A percentile compares a stretch with the other conserved stretches of the same genome.
Evolutionary conservation across 2,329 filamentous ascomycete genomes (phyloP).

Genomic region (Fusarium devonianum): DNA sequence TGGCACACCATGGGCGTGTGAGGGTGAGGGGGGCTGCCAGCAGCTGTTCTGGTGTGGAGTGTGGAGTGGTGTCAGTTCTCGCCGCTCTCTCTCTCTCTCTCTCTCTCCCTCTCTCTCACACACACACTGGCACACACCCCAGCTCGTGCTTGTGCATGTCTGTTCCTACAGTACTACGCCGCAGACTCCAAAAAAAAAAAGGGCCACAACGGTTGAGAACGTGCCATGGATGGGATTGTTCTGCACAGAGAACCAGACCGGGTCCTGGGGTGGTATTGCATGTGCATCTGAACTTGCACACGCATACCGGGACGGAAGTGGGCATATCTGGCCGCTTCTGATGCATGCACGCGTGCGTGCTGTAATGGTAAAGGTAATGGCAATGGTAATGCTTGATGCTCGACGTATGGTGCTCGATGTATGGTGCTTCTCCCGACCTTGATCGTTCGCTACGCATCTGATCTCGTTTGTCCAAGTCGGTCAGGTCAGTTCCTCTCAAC

Average conservation of each 20-base stretch:
- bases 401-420: not conserved
- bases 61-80: slow-evolving; percentile 29
- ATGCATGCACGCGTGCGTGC: slow-evolving; percentile 9
- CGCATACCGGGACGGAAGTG: slow-evolving; percentile 32
- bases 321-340: slow-evolving; percentile 16
- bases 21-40: no score
- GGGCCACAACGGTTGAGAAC: slow-evolving; percentile 40
- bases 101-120: not conserved
- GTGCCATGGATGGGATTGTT: slow-evolving; percentile 39
- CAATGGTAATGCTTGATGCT: slow-evolving; percentile 7
- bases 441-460: no score
- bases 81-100: slow-evolving; percentile 26
- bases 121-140: no score
- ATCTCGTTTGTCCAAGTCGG: no score
- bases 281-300: slow-evolving; percentile 37
- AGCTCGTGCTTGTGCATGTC: no score
- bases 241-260: slow-evolving; percentile 37
- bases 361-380: no score
- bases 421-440: not conserved
- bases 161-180: no score
- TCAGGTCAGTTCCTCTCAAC: slow-evolving; percentile 29
- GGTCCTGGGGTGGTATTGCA: slow-evolving; percentile 39
- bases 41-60: slow-evolving; percentile 26
- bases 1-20: slow-evolving; percentile 36
- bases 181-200: no score